Percentiles rank a stretch among this genome's conserved stretches.
Evolutionary conservation across 352 stramenopile species (phyloP).

Genomic region (Globisporangium heterothallicum): DNA sequence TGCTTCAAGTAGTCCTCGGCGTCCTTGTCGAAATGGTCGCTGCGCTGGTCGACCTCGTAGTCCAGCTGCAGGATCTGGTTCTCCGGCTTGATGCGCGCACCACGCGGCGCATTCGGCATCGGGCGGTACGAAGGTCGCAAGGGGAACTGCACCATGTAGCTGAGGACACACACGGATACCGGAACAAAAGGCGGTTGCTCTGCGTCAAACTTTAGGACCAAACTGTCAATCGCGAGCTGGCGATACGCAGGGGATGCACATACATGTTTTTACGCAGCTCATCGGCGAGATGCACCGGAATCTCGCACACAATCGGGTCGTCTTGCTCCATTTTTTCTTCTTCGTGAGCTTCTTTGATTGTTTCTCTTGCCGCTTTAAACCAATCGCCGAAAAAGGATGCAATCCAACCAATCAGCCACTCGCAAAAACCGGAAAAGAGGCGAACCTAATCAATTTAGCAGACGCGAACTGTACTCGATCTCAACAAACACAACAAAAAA

Average conservation of each 20-base stretch:
- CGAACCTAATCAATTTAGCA: no score
- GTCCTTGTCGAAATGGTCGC: slow-evolving; percentile 70
- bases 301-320: slow-evolving; percentile 78
- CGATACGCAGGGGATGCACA: slow-evolving; percentile 9
- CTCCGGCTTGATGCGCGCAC: slow-evolving; percentile 62
- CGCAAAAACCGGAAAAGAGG: no score
- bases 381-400: neutral
- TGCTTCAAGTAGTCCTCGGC: slow-evolving; percentile 80
- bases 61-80: slow-evolving; percentile 79
- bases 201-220: no score
- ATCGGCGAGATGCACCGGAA: slow-evolving; percentile 77
- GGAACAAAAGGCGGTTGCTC: no score
- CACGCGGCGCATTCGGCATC: slow-evolving; percentile 51
- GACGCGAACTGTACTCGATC: no score
- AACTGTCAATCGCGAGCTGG: neutral
- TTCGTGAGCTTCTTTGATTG: neutral
- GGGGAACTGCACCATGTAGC: slow-evolving; percentile 77
- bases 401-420: no score
- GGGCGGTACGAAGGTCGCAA: slow-evolving; percentile 71
- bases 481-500: no score
- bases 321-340: slow-evolving; percentile 33
- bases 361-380: neutral
- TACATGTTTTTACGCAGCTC: slow-evolving; percentile 64
- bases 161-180: slow-evolving; percentile 7
- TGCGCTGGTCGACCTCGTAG: slow-evolving; percentile 65